A percentile compares a stretch with the other conserved stretches of the same genome.
These are phyloP conservation scores for Stephania yunnanensis DNA, from an alignment of 164 flowering plant genomes.

Conservation along the genomic window DNA sequence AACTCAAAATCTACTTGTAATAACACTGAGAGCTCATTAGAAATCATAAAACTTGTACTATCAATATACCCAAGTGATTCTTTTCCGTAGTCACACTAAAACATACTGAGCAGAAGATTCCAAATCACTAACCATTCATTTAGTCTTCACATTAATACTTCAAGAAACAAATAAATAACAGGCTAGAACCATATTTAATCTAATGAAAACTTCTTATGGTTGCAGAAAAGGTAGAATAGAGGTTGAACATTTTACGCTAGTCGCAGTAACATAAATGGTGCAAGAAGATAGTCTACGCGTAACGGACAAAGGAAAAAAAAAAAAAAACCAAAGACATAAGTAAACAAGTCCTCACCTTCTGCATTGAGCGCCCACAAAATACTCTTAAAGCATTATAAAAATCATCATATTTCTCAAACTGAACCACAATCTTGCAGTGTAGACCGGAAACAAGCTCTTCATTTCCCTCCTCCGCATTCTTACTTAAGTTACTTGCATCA, in stretches of 20 bases:
- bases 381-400: conserved; percentile 67
- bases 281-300: no score
- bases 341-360: conserved; percentile 48
- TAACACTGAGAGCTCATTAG: background rate
- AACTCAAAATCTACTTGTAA: background rate
- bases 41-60: background rate
- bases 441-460: conserved; percentile 63
- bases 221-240: background rate
- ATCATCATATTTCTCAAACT: conserved; percentile 61
- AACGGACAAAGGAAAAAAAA: no score
- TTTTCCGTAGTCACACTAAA: background rate
- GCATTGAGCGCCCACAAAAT: conserved; percentile 77
- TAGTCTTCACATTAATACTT: background rate
- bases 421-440: conserved; percentile 79
- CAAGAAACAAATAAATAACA: background rate
- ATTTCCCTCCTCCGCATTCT: conserved; percentile 42
- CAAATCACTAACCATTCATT: no score
- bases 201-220: background rate
- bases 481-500: conserved; percentile 37
- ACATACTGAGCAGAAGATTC: background rate
- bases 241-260: background rate
- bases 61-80: background rate
- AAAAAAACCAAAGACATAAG: background rate
- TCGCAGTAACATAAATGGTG: no score
- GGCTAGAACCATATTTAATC: background rate